Evolutionary conservation across 2,329 filamentous ascomycete genomes (phyloP), one percentile per base, ranked within the genome.

Genomic region (Blastomyces gilchristii): DNA sequence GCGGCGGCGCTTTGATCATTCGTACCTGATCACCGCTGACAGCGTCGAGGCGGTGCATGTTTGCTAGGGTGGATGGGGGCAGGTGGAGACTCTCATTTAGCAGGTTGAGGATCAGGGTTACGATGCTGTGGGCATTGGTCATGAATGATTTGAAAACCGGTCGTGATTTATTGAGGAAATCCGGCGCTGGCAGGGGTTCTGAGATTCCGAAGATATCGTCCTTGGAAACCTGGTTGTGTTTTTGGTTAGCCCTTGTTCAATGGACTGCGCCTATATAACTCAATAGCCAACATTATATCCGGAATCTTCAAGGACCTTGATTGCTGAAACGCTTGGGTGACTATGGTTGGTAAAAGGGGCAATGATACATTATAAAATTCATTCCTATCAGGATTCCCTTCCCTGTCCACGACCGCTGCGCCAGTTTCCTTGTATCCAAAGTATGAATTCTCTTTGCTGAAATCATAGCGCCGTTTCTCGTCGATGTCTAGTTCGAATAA

Each of bases 391-490:
- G 72, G 69, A 6, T 78, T 82, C 0, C 82, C 82, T 25, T 76
- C 64, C 6, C 71, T 71, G 66, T 84, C 81, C 12, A 82, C 73
- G 0, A 80, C 70, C 3, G 75, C 75, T 18, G 73, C 76, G 3
- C 82, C 81, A 54, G 76, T 77, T 0, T 76, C 77, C 67, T 82
- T 82, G 60, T 82, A 83, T 4, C 82, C 82, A 65, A 81, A 82
- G 63, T 83, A 84, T 1, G 77, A 80, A 12, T 78, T 77, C 62
- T 81, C 71, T 2, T 69, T 73, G 61, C 76, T 78, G 50, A 83
- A 78, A 65, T 85, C 82, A 67, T 83, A 85, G 62, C 79, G 77
- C n/a, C 74, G 67, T 68, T 84, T 83, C 67, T 85, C 83, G 11
- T 79, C 73, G 0, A 80, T 65, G 0, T 76, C 75, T 0, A 85